These are phyloP conservation scores for Plasmodium fragile DNA, from an alignment of 169 alveolate species.

Conservation along the genomic window DNA sequence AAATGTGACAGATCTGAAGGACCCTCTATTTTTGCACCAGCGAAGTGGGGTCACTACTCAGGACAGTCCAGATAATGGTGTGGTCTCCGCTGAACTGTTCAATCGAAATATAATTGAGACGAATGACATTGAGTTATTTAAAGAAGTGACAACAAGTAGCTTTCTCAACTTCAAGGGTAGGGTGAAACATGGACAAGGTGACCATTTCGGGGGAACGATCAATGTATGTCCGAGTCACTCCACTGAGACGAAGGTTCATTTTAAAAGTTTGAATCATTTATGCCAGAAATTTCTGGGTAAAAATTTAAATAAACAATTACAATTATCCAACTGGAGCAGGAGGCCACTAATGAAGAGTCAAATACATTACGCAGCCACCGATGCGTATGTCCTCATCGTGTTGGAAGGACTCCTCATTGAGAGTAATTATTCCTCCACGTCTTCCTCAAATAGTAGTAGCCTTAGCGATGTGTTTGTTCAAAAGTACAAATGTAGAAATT, in stretches of 20 bases:
- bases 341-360: conserved; percentile 90
- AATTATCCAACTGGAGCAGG: conserved; percentile 91
- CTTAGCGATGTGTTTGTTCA: conserved; percentile 23
- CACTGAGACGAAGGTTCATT: conserved; percentile 22
- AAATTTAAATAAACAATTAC: conserved; percentile 86
- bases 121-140: conserved; percentile 37
- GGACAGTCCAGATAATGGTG: background rate
- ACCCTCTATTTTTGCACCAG: conserved; percentile 16
- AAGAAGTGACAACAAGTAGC: conserved; percentile 22
- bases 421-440: conserved; percentile 30
- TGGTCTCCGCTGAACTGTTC: conserved; percentile 7
- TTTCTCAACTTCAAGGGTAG: conserved; percentile 13
- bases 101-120: conserved; percentile 53
- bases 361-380: conserved; percentile 90
- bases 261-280: conserved; percentile 82
- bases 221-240: background rate
- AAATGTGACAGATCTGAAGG: conserved; percentile 55
- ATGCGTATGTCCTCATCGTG: conserved; percentile 85
- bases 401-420: conserved; percentile 58
- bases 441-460: conserved; percentile 29
- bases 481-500: conserved; percentile 29
- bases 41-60: background rate
- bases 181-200: conserved; percentile 1
- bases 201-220: background rate
- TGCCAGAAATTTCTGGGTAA: conserved; percentile 81